Percentiles rank a stretch among this genome's conserved stretches.
Evolutionary conservation across 768 basidiomycete genomes (phyloP).

Genomic region (Pulveroboletus sp.): DNA sequence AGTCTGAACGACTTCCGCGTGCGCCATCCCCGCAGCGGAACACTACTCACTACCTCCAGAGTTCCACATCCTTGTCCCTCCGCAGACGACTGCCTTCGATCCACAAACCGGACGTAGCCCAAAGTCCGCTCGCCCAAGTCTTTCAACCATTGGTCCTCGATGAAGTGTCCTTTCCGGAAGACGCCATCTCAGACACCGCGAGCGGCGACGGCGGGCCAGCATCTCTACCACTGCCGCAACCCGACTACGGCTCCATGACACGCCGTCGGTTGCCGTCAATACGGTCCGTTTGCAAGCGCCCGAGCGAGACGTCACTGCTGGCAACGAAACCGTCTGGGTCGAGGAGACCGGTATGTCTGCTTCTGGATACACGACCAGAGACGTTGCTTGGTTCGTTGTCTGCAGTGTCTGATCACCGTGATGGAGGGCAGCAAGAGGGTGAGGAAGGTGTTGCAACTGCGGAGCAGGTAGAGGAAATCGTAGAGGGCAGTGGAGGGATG

Average conservation of each 20-base stretch:
- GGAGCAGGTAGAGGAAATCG: conserved; percentile 25
- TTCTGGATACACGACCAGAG: conserved; percentile 24
- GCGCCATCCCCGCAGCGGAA: conserved; percentile 8
- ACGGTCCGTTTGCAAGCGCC: conserved; percentile 17
- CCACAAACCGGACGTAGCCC: conserved; percentile 24
- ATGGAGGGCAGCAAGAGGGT: neutral
- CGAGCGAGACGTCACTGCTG: conserved; percentile 9
- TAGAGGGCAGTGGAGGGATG: conserved; percentile 26
- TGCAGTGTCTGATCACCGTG: conserved; percentile 23
- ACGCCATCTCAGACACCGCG: conserved; percentile 22
- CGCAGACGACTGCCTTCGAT: conserved; percentile 22
- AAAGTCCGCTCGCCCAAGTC: conserved; percentile 65
- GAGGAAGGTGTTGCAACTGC: conserved; percentile 18
- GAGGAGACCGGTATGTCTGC: conserved; percentile 13
- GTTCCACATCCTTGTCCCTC: conserved; percentile 11
- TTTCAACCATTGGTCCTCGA: conserved; percentile 64
- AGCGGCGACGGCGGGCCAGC: conserved; percentile 6
- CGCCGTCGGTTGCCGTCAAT: conserved; percentile 38
- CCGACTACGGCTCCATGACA: conserved; percentile 38
- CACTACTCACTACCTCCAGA: conserved; percentile 9
- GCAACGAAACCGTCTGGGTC: neutral
- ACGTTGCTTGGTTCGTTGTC: conserved; percentile 18
- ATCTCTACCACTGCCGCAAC: conserved; percentile 7
- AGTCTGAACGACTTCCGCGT: conserved; percentile 2
- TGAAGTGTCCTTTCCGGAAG: conserved; percentile 34